These are phyloP conservation scores for Staphylotrichum tortipilum DNA, from an alignment of 495 filamentous ascomycete genomes.

Conservation along the genomic window DNA sequence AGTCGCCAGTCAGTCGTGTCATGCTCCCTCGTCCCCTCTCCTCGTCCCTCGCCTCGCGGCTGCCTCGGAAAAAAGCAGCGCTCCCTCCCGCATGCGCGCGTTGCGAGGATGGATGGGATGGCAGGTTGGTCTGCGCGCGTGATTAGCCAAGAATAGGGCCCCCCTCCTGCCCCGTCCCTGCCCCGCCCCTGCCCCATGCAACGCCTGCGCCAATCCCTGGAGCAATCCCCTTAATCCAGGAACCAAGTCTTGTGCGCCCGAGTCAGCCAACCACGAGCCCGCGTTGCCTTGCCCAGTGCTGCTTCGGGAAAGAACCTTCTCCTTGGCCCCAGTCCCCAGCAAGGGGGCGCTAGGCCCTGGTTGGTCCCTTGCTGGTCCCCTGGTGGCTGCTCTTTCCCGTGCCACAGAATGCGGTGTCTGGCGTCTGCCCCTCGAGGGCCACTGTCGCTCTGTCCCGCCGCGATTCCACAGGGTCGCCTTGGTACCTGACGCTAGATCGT, in stretches of 20 bases:
- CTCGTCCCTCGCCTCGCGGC: no score
- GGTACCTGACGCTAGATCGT: no score
- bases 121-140: no score
- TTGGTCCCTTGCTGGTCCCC: no score
- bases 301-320: slow-evolving; percentile 19
- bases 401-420: slow-evolving; percentile 2
- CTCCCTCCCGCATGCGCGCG: no score
- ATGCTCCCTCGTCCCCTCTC: no score
- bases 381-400: slow-evolving; percentile 9
- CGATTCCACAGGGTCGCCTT: not conserved
- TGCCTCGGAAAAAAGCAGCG: no score
- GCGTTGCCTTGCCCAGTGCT: slow-evolving; percentile 10
- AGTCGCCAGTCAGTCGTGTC: no score
- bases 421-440: not conserved
- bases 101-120: no score
- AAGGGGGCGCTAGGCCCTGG: slow-evolving; percentile 15
- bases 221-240: slow-evolving; percentile 22
- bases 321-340: not conserved
- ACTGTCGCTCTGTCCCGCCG: not conserved
- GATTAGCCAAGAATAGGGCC: no score
- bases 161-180: no score
- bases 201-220: slow-evolving; percentile 11
- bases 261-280: slow-evolving; percentile 14
- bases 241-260: slow-evolving; percentile 10
- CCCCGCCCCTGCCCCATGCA: no score